These are phyloP conservation scores for Pestalotiopsis fici DNA, from an alignment of 2,329 filamentous ascomycete genomes.

Conservation along the genomic window DNA sequence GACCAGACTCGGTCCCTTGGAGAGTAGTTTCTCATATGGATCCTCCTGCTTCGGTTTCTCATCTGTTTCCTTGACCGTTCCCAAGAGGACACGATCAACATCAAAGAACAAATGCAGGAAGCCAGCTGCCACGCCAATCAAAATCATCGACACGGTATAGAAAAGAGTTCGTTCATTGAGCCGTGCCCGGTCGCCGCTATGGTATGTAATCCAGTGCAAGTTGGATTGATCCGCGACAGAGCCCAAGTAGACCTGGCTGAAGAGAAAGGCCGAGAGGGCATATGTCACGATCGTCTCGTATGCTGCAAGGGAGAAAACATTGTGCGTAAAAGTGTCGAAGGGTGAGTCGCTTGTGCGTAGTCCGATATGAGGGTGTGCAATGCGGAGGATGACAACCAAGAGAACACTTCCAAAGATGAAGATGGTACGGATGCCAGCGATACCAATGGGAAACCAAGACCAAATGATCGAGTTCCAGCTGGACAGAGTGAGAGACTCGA, in stretches of 20 bases:
- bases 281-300: conserved; percentile 77
- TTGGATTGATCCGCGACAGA: conserved; percentile 60
- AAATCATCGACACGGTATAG: conserved; percentile 68
- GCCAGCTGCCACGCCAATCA: conserved; percentile 71
- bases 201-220: conserved; percentile 73
- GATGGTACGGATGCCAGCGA: conserved; percentile 71
- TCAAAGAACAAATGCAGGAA: conserved; percentile 71
- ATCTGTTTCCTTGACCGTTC: conserved; percentile 30
- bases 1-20: conserved; percentile 35
- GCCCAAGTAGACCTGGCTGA: conserved; percentile 80
- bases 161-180: conserved; percentile 89
- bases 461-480: conserved; percentile 74
- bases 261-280: conserved; percentile 73
- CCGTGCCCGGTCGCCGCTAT: conserved; percentile 69
- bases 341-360: conserved; percentile 70
- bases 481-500: conserved; percentile 70
- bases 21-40: conserved; percentile 38
- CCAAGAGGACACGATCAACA: conserved; percentile 66
- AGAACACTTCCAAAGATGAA: conserved; percentile 78
- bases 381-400: conserved; percentile 79
- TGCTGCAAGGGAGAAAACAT: conserved; percentile 60
- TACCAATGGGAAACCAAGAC: conserved; percentile 83
- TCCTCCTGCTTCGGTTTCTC: conserved; percentile 19
- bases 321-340: conserved; percentile 62
- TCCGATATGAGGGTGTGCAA: conserved; percentile 79